Base-by-base conservation (phyloP, 2,329 filamentous ascomycete genomes). In the Pseudopyricularia cyperi region DNA sequence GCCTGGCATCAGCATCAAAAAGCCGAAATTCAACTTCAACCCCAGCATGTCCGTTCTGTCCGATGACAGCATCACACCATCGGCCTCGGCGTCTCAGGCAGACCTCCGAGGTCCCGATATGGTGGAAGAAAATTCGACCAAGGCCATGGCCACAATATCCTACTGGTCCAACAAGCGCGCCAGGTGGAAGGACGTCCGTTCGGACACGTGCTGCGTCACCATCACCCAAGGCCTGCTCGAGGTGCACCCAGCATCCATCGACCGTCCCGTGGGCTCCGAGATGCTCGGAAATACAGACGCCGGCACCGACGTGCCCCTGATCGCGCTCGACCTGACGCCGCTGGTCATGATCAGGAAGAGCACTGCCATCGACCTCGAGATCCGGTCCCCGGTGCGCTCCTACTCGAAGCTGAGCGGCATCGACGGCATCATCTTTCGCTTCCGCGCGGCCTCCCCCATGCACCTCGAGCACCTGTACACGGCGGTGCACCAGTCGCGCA, bases 341-440 rank as follows among this genome's bases (percentile, higher is more conserved):
- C 73, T 95, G 35, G 91, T 97, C 7, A 85, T 90, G 58, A 82
- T 97, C 55, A 82, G 91, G 56, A 85, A 91, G 61, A 93, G 90
- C 60, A 98, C 89, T 22, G 87, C 87, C 3, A 79, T 98, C 32
- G 93, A 98, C 64, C 87, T 98, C 52, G 93, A 94, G 57, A 88
- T 98, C 57, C 85, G 89, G 49, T 96, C 91, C 7, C 88, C 88
- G 1, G 85, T 90, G 26, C 85, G 86, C 44, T 66, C 74, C 22
- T 74, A 86, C 56, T 89, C 86, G 5, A 79, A 80, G 59, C 76
- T 95, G 53, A 77, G 74, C 54, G 77, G 70, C 69, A 62, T 83
- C 50, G 83, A 82, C 14, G 75, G 75, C 32, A 74, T 71, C 60
- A 93, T 94, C 63, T 87, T 95, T 69, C 91, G 94, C 73, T 93